phyloP scores from a whole-genome alignment of 148 eudicot species.

The Beta vulgaris region DNA sequence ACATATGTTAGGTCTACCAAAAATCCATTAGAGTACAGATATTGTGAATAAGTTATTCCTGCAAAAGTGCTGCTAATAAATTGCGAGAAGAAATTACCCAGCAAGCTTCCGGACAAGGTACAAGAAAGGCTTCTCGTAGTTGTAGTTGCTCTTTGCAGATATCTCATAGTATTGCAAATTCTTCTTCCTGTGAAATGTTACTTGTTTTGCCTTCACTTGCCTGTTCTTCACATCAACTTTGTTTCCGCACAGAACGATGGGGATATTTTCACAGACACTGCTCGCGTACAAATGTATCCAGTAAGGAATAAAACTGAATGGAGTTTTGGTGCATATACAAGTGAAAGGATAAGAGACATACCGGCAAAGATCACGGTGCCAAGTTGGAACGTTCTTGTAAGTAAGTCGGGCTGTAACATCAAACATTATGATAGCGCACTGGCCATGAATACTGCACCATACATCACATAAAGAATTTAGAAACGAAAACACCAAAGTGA shows the following conservation, averaged over 20 bases:
- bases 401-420: constrained; percentile 29
- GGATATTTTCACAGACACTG: constrained; percentile 40
- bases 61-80: background rate
- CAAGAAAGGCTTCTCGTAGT: constrained; percentile 43
- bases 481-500: too few species aligned
- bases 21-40: background rate
- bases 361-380: constrained; percentile 29
- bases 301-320: background rate
- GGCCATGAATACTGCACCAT: constrained; percentile 36
- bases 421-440: constrained; percentile 33
- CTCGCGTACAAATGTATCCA: background rate
- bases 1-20: background rate
- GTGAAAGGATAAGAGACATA: background rate
- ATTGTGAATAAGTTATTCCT: background rate
- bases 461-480: background rate
- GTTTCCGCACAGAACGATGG: constrained; percentile 41
- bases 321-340: too few species aligned
- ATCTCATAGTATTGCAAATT: constrained; percentile 42
- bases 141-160: constrained; percentile 44
- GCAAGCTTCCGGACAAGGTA: constrained; percentile 42
- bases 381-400: constrained; percentile 26
- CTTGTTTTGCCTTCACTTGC: constrained; percentile 40
- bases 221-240: constrained; percentile 40
- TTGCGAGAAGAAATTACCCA: constrained; percentile 22
- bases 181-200: constrained; percentile 42